Percentiles rank a stretch among this genome's conserved stretches.
Conservation (phyloP, 2,329 filamentous ascomycete species). For the Verticillium nonalfalfae region DNA sequence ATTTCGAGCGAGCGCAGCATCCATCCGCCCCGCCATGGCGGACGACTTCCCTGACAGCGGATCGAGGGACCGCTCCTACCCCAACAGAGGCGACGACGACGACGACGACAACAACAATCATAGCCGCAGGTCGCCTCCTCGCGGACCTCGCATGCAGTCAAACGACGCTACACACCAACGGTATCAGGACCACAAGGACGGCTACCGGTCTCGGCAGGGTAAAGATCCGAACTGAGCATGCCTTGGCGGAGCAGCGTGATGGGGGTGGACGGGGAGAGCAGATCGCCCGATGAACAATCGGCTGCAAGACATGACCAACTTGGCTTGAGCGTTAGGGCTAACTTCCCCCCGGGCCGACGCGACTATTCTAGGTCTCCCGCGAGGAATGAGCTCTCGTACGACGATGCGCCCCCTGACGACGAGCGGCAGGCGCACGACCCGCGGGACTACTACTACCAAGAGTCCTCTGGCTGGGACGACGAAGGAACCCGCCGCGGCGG, state of each 20-base stretch:
- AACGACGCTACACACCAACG: slow-evolving; percentile 2
- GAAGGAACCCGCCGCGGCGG: slow-evolving; percentile 13
- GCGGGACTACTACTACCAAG: slow-evolving; percentile 5
- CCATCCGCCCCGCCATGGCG: background rate
- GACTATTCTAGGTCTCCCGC: slow-evolving; percentile 36
- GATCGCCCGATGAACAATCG: background rate
- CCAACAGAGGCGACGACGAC: background rate
- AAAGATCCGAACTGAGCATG: slow-evolving; percentile 23
- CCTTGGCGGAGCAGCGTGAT: background rate
- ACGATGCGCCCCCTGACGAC: slow-evolving; percentile 21
- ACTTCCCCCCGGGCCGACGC: slow-evolving; percentile 37
- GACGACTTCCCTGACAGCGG: background rate
- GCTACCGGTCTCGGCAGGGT: slow-evolving; percentile 44
- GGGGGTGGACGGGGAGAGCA: background rate
- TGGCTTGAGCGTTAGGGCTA: slow-evolving; percentile 31
- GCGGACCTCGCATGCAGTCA: background rate
- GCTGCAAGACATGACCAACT: background rate
- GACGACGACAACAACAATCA: slow-evolving; percentile 3
- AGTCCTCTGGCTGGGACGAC: slow-evolving; percentile 13
- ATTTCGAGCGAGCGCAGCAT: background rate
- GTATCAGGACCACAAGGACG: slow-evolving; percentile 24
- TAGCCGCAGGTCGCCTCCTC: slow-evolving; percentile 10
- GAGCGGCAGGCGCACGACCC: slow-evolving; percentile 17
- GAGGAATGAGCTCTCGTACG: slow-evolving; percentile 27
- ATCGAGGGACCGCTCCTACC: background rate